Evolutionary conservation across 1,139 yeast genomes (phyloP), one percentile per base, ranked within the genome.

Genomic region (Pichia inconspicua): DNA sequence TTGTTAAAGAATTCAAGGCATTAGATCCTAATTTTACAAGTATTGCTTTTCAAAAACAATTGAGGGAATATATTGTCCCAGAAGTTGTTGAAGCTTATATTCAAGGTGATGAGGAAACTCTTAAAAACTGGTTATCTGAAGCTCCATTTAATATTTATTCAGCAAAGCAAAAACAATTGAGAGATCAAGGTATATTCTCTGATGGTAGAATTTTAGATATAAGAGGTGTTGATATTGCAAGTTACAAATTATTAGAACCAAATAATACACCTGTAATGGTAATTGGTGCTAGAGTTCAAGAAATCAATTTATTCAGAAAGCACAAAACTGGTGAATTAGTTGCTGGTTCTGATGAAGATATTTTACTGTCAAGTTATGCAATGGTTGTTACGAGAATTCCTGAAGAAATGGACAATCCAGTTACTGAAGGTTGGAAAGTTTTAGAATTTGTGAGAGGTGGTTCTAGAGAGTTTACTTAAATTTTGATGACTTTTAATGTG

Each of bases 361-460:
- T 94, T 58, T 83, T 88, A 66, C 77, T 88, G 75, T 84, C 95
- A 60, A 84, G 96, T 14, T 94, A 94, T 65, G 97, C 96, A 44
- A 83, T 94, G 90, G 98, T 92, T 30, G 74, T 94, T 61, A 89
- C 98, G 28, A 80, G 98, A 68, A 73, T 86, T 48, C 90, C 96
- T 11, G 98, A 90, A 66, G 90, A 90, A 55, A 80, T 94, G 64
- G 95, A 83, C 53, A 87, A 94, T 65, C 76, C 78, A 49, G 89
- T 83, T 59, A 94, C 99, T 28, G 96, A 88, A 63, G 99, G 99
- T 40, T 94, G 98, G 98, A 88, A 87, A 72, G 82, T 94, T 50
- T 70, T 92, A 63, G 98, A 94, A 69, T 86, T 94, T 65, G 97
- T 89, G 47, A 84, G 97, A 65, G 96, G 96, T 57, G 94, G 89